Evolutionary conservation across 2,329 filamentous ascomycete genomes (phyloP).

Genomic region (Gnomoniopsis smithogilvyi): DNA sequence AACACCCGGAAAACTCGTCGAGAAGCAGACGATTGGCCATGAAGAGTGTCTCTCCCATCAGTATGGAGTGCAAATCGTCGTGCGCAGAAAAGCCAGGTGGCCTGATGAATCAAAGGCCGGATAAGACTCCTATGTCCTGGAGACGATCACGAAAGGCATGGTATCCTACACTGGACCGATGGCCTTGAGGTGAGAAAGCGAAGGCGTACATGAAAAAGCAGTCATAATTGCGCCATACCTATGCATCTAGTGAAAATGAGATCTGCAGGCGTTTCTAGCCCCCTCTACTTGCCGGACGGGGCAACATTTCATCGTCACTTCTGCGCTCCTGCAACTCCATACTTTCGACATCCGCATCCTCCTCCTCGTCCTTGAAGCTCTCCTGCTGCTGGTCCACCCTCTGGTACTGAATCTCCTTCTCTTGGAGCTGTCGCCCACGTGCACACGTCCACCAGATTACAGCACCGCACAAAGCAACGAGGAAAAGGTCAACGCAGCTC

Average conservation of each 20-base stretch:
- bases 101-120: too few relatives aligned
- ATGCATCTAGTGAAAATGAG: background rate
- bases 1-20: too few relatives aligned
- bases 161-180: too few relatives aligned
- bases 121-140: too few relatives aligned
- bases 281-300: background rate
- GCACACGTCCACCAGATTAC: conserved; percentile 13
- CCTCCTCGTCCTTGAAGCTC: background rate
- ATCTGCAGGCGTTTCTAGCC: background rate
- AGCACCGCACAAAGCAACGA: conserved; percentile 4
- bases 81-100: too few relatives aligned
- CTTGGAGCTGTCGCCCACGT: background rate
- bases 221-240: background rate
- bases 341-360: background rate
- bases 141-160: too few relatives aligned
- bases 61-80: too few relatives aligned
- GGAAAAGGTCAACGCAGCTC: background rate
- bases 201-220: background rate
- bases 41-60: too few relatives aligned
- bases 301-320: background rate
- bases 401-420: background rate
- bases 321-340: conserved; percentile 4
- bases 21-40: too few relatives aligned
- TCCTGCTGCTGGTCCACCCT: background rate
- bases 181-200: background rate